Percentiles rank a stretch among this genome's conserved stretches.
Evolutionary conservation across 331 rosid genomes (phyloP).

Genomic region (Erythrophleum ivorense): DNA sequence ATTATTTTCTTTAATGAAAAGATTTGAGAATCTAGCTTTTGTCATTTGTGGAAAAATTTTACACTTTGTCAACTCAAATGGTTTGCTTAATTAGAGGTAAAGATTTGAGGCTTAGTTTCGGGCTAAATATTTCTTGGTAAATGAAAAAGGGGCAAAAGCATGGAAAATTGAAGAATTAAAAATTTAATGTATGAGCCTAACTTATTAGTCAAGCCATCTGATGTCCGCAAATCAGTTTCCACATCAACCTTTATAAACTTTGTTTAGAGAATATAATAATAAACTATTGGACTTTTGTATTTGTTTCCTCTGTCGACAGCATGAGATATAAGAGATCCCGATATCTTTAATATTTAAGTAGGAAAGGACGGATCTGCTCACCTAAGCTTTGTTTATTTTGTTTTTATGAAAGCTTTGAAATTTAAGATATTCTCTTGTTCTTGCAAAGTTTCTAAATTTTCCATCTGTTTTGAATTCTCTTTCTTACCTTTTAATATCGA

Average conservation of each 20-base stretch:
- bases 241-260: background rate
- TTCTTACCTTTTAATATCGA: background rate
- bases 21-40: background rate
- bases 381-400: background rate
- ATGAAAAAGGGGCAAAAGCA: background rate
- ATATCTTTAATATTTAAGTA: background rate
- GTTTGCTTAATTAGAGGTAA: background rate
- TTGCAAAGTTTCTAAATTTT: background rate
- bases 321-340: background rate
- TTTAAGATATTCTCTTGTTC: background rate
- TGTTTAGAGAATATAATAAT: background rate
- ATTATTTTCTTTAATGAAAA: background rate
- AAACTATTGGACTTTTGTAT: background rate
- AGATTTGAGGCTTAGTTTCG: background rate
- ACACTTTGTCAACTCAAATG: background rate
- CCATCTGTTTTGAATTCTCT: background rate
- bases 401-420: conserved; percentile 4
- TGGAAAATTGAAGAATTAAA: background rate
- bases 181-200: background rate
- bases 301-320: conserved; percentile 23
- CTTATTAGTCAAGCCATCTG: background rate
- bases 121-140: background rate
- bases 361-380: conserved; percentile 30
- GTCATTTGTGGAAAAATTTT: background rate
- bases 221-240: background rate